Base-by-base conservation (phyloP, 441 rosid genomes). In the Capsella rubella region DNA sequence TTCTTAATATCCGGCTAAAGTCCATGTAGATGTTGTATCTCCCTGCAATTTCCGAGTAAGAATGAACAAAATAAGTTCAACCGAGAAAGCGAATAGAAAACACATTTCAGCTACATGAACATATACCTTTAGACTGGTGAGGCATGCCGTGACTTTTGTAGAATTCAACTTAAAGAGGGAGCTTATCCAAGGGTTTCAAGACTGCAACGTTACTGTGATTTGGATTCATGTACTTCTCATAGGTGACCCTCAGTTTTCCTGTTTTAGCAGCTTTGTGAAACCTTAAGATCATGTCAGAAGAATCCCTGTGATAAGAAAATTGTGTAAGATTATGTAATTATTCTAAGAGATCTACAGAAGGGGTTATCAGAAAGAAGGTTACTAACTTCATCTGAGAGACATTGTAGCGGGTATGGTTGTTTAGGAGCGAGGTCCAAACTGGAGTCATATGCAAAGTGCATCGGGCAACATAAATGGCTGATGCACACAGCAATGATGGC, bases 401-500 rank as follows among this genome's bases (percentile, higher is more conserved):
- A 52, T 81, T 80, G 79, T 86, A 92, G 67, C 76, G 86, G 46
- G 96, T 77, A 71, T 92, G 97, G 62, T 70, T 84, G 63, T 61
- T 66, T 60, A 95, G 89, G 73, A 92, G 82, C 1, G 86, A 81
- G 43, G 93, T 92, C 99, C 99, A 92, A 50, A 77, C 67, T 51
- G 98, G 99, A 79, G 78, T 64, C 52, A 79, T 76, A 67, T 83
- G 87, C 74, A 92, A 80, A 46, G 92, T 89, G 82, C 87, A 84
- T 47, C 96, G 85, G 45, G 98, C 92, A 57, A 95, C 84, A 57
- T 85, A 92, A 68, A 95, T 79, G 45, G 96, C 96, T 11, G 99
- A 87, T 68, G 99, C 99, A 81, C 99, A 90, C 61, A 95, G 81
- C 84, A 95, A 28, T 0, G 99, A 92, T 1, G 96, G 79, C 80